These are phyloP conservation scores for Zygotorulaspora sp. DNA, from an alignment of 805 yeast species.

Conservation along the genomic window DNA sequence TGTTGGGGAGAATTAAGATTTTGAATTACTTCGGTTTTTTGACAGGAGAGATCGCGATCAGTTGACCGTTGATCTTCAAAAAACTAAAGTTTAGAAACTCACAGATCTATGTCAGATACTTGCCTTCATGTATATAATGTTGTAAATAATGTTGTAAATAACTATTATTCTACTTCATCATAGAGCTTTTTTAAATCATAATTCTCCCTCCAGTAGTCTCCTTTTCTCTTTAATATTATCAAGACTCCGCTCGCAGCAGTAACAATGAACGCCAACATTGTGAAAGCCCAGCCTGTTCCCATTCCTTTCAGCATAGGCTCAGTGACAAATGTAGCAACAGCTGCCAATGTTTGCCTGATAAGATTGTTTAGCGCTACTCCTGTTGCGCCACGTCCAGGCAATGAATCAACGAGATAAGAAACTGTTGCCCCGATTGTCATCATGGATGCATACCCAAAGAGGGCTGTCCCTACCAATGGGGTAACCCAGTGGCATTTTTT, in stretches of 20 bases:
- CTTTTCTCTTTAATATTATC: constrained; percentile 47
- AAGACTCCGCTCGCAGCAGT: constrained; percentile 42
- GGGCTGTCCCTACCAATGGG: constrained; percentile 75
- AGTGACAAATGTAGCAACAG: constrained; percentile 67
- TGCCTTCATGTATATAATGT: no score
- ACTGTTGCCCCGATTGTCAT: constrained; percentile 75
- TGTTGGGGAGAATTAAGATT: no score
- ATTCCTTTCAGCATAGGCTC: constrained; percentile 66
- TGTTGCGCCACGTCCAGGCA: constrained; percentile 86
- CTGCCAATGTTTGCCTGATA: constrained; percentile 67
- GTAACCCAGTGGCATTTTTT: constrained; percentile 66
- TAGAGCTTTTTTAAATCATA: constrained; percentile 56
- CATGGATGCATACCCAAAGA: constrained; percentile 82
- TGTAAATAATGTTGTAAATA: background rate
- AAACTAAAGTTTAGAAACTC: no score
- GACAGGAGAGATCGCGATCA: no score
- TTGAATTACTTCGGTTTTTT: no score
- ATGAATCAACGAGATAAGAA: constrained; percentile 75
- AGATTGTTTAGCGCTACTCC: constrained; percentile 82
- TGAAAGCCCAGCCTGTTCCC: constrained; percentile 65
- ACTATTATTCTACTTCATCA: constrained; percentile 37
- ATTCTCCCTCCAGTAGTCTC: constrained; percentile 59
- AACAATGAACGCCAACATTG: constrained; percentile 60
- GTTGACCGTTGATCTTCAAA: no score
- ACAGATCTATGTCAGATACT: no score